phyloP scores from a whole-genome alignment of 371 early-diverging fungal genomes.

The Syncephalis plumigaleata region DNA sequence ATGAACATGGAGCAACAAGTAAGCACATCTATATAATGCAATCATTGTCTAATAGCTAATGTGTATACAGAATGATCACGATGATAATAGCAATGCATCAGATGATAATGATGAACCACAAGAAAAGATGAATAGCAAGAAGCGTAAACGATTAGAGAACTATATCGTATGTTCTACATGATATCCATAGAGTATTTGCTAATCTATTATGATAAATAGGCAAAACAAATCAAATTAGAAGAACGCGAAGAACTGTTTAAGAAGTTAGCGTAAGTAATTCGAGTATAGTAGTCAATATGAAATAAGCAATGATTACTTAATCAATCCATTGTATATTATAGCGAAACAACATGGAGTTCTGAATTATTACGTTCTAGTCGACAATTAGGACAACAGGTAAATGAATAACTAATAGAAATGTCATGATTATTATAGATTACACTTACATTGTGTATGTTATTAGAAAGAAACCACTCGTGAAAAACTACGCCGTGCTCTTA shows the following conservation, averaged over 20 bases:
- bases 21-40: too few species aligned
- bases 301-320: slow-evolving; percentile 6
- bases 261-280: slow-evolving; percentile 48
- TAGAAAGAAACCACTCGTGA: slow-evolving; percentile 51
- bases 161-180: slow-evolving; percentile 42
- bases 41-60: too few species aligned
- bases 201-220: neutral
- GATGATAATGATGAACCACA: slow-evolving; percentile 4
- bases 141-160: slow-evolving; percentile 62
- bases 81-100: neutral
- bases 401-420: slow-evolving; percentile 15
- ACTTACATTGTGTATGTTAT: neutral
- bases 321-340: slow-evolving; percentile 1
- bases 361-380: slow-evolving; percentile 67
- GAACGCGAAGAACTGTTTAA: slow-evolving; percentile 56
- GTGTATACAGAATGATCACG: too few species aligned
- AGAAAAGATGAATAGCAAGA: slow-evolving; percentile 41
- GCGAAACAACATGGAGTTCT: slow-evolving; percentile 42
- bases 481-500: slow-evolving; percentile 45
- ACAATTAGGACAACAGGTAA: slow-evolving; percentile 28
- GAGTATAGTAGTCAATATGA: too few species aligned
- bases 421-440: neutral
- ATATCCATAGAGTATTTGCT: neutral
- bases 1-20: too few species aligned
- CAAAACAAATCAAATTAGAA: neutral